These are phyloP conservation scores for Dimargaris xerosporica DNA, from an alignment of 192 early-diverging fungal species.

Conservation along the genomic window DNA sequence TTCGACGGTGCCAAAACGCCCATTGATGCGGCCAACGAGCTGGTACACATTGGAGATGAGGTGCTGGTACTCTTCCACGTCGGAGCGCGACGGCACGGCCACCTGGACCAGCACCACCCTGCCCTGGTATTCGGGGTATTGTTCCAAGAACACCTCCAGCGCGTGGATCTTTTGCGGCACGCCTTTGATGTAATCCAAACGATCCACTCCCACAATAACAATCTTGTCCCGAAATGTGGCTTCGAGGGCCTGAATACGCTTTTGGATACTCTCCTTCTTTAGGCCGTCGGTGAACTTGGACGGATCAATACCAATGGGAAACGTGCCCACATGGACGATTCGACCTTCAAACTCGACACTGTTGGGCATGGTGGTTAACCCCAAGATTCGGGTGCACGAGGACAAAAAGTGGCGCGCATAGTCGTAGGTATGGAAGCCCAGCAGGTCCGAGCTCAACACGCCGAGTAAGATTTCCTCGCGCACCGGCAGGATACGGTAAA, in stretches of 20 bases:
- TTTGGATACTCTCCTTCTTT: constrained; percentile 42
- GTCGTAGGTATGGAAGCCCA: constrained; percentile 99
- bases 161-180: constrained; percentile 98
- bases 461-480: constrained; percentile 86
- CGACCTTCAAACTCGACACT: constrained; percentile 87
- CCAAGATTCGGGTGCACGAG: constrained; percentile 92
- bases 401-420: constrained; percentile 97
- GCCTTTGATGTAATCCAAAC: constrained; percentile 99
- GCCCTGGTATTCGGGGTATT: constrained; percentile 82
- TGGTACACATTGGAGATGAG: constrained; percentile 89
- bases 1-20: constrained; percentile 85
- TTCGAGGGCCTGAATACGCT: constrained; percentile 66
- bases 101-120: constrained; percentile 94
- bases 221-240: constrained; percentile 72
- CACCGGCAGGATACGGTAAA: constrained; percentile 93
- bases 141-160: constrained; percentile 75
- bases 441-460: constrained; percentile 78
- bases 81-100: constrained; percentile 93
- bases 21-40: constrained; percentile 96
- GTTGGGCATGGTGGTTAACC: constrained; percentile 83
- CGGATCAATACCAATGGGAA: constrained; percentile 98
- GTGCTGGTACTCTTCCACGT: constrained; percentile 97
- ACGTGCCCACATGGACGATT: constrained; percentile 89
- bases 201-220: constrained; percentile 92
- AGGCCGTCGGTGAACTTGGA: constrained; percentile 82